A percentile compares a stretch with the other conserved stretches of the same genome.
These are phyloP conservation scores for Drechslerella coelobrocha DNA, from an alignment of 2,329 filamentous ascomycete species.

Conservation along the genomic window DNA sequence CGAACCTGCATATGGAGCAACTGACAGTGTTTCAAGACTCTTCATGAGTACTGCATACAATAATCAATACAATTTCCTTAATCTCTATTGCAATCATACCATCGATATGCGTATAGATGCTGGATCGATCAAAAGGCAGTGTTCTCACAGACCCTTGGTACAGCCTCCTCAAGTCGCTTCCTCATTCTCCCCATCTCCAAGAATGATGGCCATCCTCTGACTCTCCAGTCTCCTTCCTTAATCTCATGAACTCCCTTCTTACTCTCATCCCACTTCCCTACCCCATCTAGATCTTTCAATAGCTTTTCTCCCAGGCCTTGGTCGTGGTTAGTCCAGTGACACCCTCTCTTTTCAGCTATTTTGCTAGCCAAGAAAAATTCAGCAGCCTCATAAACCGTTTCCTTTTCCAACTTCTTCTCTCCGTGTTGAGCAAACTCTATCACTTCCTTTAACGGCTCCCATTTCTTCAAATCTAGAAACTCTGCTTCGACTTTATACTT, in stretches of 20 bases:
- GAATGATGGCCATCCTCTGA: constrained; percentile 34
- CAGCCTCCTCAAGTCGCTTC: constrained; percentile 23
- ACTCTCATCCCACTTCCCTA: constrained; percentile 22
- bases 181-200: constrained; percentile 35
- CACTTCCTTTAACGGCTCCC: constrained; percentile 22
- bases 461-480: constrained; percentile 27
- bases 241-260: constrained; percentile 28
- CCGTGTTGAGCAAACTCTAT: constrained; percentile 26
- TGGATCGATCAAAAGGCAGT: constrained; percentile 6
- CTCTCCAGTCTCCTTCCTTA: constrained; percentile 23
- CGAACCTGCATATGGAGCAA: no score
- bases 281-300: constrained; percentile 22
- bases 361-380: constrained; percentile 20
- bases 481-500: constrained; percentile 33
- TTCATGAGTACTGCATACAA: no score
- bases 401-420: constrained; percentile 20
- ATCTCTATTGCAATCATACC: no score
- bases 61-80: no score
- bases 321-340: constrained; percentile 16
- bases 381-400: constrained; percentile 23
- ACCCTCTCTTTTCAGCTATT: constrained; percentile 16
- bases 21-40: no score
- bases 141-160: constrained; percentile 32
- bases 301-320: constrained; percentile 7
- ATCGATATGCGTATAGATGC: neutral